phyloP scores from a whole-genome alignment of 78 protist species.

The Corallochytrium limacisporum region DNA sequence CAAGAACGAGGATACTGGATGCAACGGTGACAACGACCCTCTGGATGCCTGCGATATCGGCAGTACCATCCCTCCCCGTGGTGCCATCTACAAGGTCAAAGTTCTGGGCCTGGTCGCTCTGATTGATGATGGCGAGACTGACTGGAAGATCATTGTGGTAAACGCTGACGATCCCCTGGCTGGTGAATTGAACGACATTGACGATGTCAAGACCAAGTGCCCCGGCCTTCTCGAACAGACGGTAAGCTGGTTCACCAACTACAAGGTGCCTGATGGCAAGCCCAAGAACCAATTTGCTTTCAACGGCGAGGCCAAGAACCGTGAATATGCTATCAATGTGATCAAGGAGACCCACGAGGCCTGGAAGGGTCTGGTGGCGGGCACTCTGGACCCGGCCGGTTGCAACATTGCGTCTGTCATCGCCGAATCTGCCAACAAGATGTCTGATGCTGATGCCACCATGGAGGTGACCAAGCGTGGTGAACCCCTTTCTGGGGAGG shows the following conservation, averaged over 20 bases:
- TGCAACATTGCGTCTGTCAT: no score
- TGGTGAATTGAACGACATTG: conserved; percentile 40
- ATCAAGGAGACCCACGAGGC: conserved; percentile 4
- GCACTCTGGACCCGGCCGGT: no score
- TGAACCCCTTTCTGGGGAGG: no score
- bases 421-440: no score
- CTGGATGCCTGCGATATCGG: conserved; percentile 75
- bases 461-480: no score
- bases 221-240: conserved; percentile 57
- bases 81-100: conserved; percentile 66
- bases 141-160: conserved; percentile 75
- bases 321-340: neutral
- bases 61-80: conserved; percentile 3
- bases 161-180: conserved; percentile 67
- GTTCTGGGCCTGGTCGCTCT: conserved; percentile 66
- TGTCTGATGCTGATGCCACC: no score
- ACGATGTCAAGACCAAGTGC: conserved; percentile 40
- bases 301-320: conserved; percentile 36
- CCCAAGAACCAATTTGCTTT: conserved; percentile 77
- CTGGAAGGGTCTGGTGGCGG: conserved; percentile 1
- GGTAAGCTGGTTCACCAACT: conserved; percentile 64
- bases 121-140: conserved; percentile 85
- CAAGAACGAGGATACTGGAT: conserved; percentile 22
- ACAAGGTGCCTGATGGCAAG: conserved; percentile 90
- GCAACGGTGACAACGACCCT: conserved; percentile 80